phyloP scores from a whole-genome alignment of 768 basidiomycete species.

The Termitomyces heimii region DNA sequence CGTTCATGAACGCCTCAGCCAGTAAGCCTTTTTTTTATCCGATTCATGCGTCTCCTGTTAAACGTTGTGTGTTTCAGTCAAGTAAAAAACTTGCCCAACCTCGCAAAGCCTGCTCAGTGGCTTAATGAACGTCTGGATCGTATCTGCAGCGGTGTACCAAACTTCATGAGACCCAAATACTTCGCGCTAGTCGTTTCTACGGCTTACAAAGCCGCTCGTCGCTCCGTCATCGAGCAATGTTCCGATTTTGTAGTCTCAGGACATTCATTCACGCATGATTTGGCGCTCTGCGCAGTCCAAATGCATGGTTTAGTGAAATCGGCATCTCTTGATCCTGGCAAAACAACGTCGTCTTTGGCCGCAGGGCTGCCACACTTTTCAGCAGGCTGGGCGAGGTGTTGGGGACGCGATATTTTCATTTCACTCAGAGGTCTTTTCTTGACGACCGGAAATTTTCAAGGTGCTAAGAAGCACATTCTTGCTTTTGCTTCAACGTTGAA shows the following conservation, averaged over 20 bases:
- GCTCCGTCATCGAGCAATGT: slow-evolving; percentile 77
- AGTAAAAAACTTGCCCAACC: slow-evolving; percentile 54
- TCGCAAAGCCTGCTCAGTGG: slow-evolving; percentile 75
- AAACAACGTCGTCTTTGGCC: slow-evolving; percentile 75
- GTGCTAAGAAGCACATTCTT: slow-evolving; percentile 84
- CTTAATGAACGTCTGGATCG: slow-evolving; percentile 82
- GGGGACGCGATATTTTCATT: slow-evolving; percentile 95
- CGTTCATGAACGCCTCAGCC: slow-evolving; percentile 57
- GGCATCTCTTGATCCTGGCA: slow-evolving; percentile 77
- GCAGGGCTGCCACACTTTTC: slow-evolving; percentile 96
- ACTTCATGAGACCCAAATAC: slow-evolving; percentile 92
- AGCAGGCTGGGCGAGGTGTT: slow-evolving; percentile 90
- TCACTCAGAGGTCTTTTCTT: slow-evolving; percentile 90
- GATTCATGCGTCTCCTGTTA: slow-evolving; percentile 1
- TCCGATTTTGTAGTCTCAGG: slow-evolving; percentile 85
- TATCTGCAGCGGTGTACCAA: slow-evolving; percentile 66
- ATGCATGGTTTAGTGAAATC: slow-evolving; percentile 91
- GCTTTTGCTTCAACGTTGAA: slow-evolving; percentile 91
- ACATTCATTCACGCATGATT: slow-evolving; percentile 83
- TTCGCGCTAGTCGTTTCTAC: slow-evolving; percentile 88
- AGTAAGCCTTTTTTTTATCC: slow-evolving; percentile 45
- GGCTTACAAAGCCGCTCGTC: slow-evolving; percentile 89
- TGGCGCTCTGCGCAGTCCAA: slow-evolving; percentile 80
- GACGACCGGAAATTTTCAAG: slow-evolving; percentile 84
- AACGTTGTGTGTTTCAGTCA: slow-evolving; percentile 39